phyloP scores from a whole-genome alignment of 2,329 filamentous ascomycete genomes.

The Sclerotinia sclerotiorum region DNA sequence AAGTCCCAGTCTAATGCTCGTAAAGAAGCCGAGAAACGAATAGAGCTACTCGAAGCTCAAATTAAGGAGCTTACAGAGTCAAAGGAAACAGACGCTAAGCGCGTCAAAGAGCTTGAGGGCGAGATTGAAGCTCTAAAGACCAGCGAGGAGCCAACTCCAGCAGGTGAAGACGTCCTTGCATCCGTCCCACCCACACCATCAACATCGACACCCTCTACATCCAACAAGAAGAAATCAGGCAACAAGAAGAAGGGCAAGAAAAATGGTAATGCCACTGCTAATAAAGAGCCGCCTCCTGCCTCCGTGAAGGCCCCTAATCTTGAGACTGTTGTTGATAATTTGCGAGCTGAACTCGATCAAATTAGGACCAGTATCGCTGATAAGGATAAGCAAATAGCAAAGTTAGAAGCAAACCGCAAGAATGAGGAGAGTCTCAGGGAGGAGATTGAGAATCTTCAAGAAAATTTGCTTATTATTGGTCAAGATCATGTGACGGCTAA shows the following conservation, averaged over 20 bases:
- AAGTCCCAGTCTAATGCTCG: conserved; percentile 29
- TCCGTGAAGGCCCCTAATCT: conserved; percentile 26
- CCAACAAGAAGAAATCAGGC: conserved; percentile 72
- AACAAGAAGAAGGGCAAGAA: conserved; percentile 77
- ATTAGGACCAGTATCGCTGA: conserved; percentile 37
- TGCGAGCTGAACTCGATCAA: conserved; percentile 36
- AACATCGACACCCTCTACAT: conserved; percentile 42
- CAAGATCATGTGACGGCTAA: conserved; percentile 83
- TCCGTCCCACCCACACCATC: conserved; percentile 46
- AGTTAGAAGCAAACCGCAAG: conserved; percentile 66
- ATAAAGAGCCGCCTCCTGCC: conserved; percentile 34
- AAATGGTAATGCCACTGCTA: conserved; percentile 44
- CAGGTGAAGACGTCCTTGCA: conserved; percentile 23
- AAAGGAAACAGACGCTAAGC: conserved; percentile 29
- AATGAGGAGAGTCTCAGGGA: conserved; percentile 78
- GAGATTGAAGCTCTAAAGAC: conserved; percentile 30
- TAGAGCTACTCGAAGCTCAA: conserved; percentile 29
- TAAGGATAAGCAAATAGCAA: conserved; percentile 66
- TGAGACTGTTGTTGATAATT: conserved; percentile 24
- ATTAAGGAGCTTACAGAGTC: conserved; percentile 33
- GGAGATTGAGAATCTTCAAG: conserved; percentile 80
- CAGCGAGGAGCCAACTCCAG: conserved; percentile 24
- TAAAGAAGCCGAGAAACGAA: conserved; percentile 30
- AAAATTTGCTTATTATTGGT: conserved; percentile 76
- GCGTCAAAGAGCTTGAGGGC: conserved; percentile 33